These are phyloP conservation scores for Durio zibethinus DNA, from an alignment of 345 rosid species.

Conservation along the genomic window DNA sequence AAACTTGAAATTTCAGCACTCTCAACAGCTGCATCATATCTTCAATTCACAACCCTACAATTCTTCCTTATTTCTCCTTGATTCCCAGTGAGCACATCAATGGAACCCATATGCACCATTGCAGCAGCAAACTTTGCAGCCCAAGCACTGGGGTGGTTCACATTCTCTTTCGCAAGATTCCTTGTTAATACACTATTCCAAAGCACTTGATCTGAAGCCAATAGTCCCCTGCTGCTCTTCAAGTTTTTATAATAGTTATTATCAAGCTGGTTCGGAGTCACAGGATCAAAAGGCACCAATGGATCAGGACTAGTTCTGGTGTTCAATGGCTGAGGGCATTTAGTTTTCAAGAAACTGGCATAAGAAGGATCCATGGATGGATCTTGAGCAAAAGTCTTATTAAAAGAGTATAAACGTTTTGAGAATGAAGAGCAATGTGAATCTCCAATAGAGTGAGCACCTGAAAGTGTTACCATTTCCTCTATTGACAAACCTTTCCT, in stretches of 20 bases:
- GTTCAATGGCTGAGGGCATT: conserved; percentile 12
- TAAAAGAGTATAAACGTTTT: not conserved
- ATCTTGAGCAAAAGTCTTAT: conserved; percentile 21
- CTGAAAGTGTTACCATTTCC: conserved; percentile 18
- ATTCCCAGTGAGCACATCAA: conserved; percentile 9
- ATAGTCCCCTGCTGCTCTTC: not conserved
- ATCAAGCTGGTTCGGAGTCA: not conserved
- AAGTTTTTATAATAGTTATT: not conserved
- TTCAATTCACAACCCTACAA: conserved; percentile 14
- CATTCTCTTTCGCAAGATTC: conserved; percentile 33
- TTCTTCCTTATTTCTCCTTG: conserved; percentile 16
- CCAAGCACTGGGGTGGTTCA: not conserved
- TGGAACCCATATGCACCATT: conserved; percentile 16
- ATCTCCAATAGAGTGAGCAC: conserved; percentile 20
- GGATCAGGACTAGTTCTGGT: not conserved
- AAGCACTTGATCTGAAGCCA: conserved; percentile 2
- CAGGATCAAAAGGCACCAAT: not conserved
- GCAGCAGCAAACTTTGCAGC: conserved; percentile 6
- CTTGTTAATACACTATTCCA: not conserved
- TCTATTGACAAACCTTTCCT: not conserved
- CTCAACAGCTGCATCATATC: not conserved
- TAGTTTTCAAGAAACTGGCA: not conserved
- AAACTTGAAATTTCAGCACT: no score
- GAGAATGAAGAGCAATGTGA: not conserved
- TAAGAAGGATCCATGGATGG: conserved; percentile 42